Evolutionary conservation across 495 filamentous ascomycete species (phyloP).

Genomic region (Sabuloglossum arenarium): DNA sequence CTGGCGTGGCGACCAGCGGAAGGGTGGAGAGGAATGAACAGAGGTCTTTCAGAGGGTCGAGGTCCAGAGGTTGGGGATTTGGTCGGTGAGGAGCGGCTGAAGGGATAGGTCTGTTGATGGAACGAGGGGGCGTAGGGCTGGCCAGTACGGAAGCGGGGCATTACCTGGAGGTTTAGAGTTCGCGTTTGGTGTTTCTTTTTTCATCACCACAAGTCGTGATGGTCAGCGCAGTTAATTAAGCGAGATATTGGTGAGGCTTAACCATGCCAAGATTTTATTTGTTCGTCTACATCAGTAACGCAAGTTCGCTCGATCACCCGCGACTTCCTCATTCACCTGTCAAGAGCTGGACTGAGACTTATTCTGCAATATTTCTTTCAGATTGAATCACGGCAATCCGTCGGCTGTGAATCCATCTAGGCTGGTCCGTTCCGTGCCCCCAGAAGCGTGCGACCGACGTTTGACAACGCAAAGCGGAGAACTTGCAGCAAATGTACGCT

Average conservation of each 20-base stretch:
- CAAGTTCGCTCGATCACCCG: too few species aligned
- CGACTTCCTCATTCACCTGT: too few species aligned
- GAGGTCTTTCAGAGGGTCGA: constrained; percentile 64
- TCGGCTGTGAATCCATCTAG: neutral
- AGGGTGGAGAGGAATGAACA: constrained; percentile 56
- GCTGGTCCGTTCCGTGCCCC: neutral
- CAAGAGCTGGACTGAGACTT: too few species aligned
- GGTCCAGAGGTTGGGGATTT: constrained; percentile 66
- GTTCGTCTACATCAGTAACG: too few species aligned
- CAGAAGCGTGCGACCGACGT: neutral
- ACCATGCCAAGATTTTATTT: too few species aligned
- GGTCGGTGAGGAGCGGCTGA: constrained; percentile 33
- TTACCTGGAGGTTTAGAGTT: neutral
- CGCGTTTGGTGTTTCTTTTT: neutral
- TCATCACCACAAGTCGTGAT: neutral
- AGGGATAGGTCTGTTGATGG: constrained; percentile 43
- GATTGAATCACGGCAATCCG: too few species aligned
- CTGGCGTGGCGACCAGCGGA: constrained; percentile 61
- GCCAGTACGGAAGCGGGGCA: constrained; percentile 43
- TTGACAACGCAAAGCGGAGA: too few species aligned
- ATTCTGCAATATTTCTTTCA: too few species aligned
- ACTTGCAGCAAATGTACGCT: neutral
- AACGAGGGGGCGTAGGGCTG: constrained; percentile 50
- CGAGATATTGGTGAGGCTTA: too few species aligned
- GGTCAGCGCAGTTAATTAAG: too few species aligned